A percentile compares a stretch with the other conserved stretches of the same genome.
These are phyloP conservation scores for Pyricularia sp. DNA, from an alignment of 2,329 filamentous ascomycete species.

Conservation along the genomic window DNA sequence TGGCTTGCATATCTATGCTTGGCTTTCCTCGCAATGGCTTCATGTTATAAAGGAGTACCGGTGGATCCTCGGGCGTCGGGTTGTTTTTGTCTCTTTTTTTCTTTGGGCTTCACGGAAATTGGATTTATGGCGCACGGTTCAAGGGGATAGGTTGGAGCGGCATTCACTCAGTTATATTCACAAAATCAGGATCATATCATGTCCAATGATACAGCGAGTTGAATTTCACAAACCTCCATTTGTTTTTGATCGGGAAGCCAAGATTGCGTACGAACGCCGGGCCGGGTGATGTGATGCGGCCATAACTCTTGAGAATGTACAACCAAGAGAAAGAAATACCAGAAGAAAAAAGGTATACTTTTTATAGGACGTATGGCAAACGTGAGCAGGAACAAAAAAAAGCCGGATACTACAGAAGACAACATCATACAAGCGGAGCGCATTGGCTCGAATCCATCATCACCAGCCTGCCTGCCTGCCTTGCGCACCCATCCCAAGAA, in stretches of 20 bases:
- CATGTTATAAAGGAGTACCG: background rate
- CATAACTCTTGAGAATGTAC: background rate
- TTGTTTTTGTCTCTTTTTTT: background rate
- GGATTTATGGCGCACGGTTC: background rate
- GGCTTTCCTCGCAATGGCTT: background rate
- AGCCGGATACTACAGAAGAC: background rate
- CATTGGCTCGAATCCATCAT: background rate
- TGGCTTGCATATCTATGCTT: background rate
- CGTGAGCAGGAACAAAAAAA: background rate
- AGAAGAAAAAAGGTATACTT: background rate
- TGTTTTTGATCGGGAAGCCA: background rate
- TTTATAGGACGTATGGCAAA: background rate
- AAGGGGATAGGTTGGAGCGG: background rate
- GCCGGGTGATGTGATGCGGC: too few relatives aligned
- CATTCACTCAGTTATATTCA: background rate
- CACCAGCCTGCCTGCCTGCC: background rate
- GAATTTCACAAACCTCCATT: background rate
- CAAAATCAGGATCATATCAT: background rate
- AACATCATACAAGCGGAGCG: background rate
- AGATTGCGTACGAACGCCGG: background rate
- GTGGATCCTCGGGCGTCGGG: background rate
- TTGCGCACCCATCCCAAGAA: background rate
- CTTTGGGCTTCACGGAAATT: background rate
- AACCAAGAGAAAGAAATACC: background rate
- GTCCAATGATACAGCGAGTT: background rate